These are phyloP conservation scores for Vigna angularis DNA, from an alignment of 306 rosid genomes.

Conservation along the genomic window DNA sequence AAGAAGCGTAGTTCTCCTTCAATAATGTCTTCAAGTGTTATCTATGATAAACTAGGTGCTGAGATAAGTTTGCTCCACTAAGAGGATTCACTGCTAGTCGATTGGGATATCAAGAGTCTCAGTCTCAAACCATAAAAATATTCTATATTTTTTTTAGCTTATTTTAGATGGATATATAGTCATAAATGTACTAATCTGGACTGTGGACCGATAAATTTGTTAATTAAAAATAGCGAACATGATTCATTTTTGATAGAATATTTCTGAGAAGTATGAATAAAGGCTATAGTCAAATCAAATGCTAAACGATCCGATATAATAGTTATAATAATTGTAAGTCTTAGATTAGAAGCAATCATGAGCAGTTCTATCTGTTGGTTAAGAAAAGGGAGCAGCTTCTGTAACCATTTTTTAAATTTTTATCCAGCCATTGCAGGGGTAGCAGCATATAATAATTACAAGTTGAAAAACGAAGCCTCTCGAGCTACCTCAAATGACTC, in stretches of 20 bases:
- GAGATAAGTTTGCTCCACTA: slow-evolving; percentile 14
- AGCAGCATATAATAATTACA: slow-evolving; percentile 91
- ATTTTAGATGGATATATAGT: slow-evolving; percentile 20
- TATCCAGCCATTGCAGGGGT: slow-evolving; percentile 94
- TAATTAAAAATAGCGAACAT: slow-evolving; percentile 23
- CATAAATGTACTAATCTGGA: slow-evolving; percentile 24
- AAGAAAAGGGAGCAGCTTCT: slow-evolving; percentile 26
- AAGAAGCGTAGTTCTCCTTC: slow-evolving; percentile 3
- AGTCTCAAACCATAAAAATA: background rate
- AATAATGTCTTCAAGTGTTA: slow-evolving; percentile 16
- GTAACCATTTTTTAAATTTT: slow-evolving; percentile 33
- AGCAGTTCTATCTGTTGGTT: slow-evolving; percentile 12
- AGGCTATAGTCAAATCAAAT: slow-evolving; percentile 23
- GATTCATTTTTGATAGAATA: slow-evolving; percentile 26
- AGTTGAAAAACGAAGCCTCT: slow-evolving; percentile 81
- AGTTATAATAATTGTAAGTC: slow-evolving; percentile 16
- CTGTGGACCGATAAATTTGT: background rate
- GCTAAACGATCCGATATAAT: slow-evolving; percentile 12
- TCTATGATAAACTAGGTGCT: background rate
- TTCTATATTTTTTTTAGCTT: slow-evolving; percentile 5
- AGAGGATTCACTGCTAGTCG: background rate
- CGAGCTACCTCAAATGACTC: slow-evolving; percentile 48
- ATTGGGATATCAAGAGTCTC: background rate
- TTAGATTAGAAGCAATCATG: slow-evolving; percentile 29
- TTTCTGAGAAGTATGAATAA: slow-evolving; percentile 23